A percentile compares a stretch with the other conserved stretches of the same genome.
Evolutionary conservation across 2,329 filamentous ascomycete species (phyloP).

Genomic region (Cryphonectria radicalis): DNA sequence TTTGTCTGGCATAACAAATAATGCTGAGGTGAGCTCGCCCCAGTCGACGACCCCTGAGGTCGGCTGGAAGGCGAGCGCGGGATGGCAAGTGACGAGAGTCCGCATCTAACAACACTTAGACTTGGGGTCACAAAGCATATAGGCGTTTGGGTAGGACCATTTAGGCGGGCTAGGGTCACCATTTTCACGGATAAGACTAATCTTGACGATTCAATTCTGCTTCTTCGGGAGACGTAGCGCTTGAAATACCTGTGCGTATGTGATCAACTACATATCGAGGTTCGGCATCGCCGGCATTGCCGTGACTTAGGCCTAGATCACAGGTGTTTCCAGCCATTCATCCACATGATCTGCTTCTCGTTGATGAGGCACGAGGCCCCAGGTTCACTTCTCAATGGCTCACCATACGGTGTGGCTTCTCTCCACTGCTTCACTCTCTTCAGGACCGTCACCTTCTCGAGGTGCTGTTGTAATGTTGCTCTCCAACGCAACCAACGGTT

Average conservation of each 20-base stretch:
- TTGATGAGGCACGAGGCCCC: constrained; percentile 59
- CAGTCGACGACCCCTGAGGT: too few relatives aligned
- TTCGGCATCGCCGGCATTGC: background rate
- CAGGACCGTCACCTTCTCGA: constrained; percentile 45
- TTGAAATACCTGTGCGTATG: background rate
- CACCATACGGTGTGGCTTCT: constrained; percentile 39
- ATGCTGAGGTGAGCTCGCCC: constrained; percentile 1
- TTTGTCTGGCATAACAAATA: constrained; percentile 84
- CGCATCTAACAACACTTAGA: constrained; percentile 1
- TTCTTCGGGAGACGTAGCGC: background rate
- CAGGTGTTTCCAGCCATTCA: constrained; percentile 63
- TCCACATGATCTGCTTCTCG: constrained; percentile 63
- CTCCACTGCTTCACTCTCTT: constrained; percentile 48
- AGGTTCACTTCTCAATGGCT: constrained; percentile 42
- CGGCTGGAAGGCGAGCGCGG: background rate
- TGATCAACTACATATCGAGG: background rate
- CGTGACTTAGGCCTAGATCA: constrained; percentile 32
- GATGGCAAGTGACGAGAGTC: background rate
- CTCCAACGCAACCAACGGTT: constrained; percentile 58
- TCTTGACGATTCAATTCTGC: background rate
- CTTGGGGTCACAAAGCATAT: constrained; percentile 10
- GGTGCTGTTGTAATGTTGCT: constrained; percentile 41
- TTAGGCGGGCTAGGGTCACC: background rate
- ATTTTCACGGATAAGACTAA: background rate
- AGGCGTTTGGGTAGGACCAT: constrained; percentile 2